Base-by-base conservation (phyloP, 768 basidiomycete genomes). In the Hygrophorus russula region DNA sequence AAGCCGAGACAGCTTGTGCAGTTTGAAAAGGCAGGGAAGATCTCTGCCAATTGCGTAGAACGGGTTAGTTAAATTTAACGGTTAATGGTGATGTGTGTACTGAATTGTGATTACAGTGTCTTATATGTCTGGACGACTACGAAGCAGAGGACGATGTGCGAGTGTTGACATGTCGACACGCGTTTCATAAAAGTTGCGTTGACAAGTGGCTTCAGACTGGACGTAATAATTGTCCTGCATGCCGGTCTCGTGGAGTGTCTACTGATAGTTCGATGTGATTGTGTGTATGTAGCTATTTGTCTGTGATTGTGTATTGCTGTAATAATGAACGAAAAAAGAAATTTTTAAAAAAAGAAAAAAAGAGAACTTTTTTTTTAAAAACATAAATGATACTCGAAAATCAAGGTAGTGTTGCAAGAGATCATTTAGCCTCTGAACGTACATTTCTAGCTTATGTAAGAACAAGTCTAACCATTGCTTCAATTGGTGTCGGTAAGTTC, bases 121-220 rank as follows among this genome's bases (percentile, higher is more conserved):
- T 88, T 47, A 82, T 96, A 30, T 97, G 92, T 56, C 66, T 94
- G 39, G 84, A 88, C 44, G 89, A 94, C 43, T 96, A 96, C 60
- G 70, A 72, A 27, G 57, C 66, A 1, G 80, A 85, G 35, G 86
- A 90, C 36, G 80, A 90, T 19, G 62, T 93, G 38, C 78, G 93
- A 18, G 62, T 96, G 28, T 71, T 97, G 65, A 63, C 64, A 4
- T 96, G 93, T 61, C 73, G 76, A 49, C 92, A 97, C 62, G 80
- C 76, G n/a, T 97, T 92, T 71, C 92, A 97, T 56, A 79, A 79
- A 54, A 64, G 59, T 15, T 96, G 92, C 51, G 88, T 96, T 5
- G 92, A 96, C 56, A 78, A 71, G 47, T 94, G 92, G 89, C 66
- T 94, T 28, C 73, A 80, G 57, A 78, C 73, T 4, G 90, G 91